phyloP scores from a whole-genome alignment of 768 basidiomycete species.

The Suillus bovinus region DNA sequence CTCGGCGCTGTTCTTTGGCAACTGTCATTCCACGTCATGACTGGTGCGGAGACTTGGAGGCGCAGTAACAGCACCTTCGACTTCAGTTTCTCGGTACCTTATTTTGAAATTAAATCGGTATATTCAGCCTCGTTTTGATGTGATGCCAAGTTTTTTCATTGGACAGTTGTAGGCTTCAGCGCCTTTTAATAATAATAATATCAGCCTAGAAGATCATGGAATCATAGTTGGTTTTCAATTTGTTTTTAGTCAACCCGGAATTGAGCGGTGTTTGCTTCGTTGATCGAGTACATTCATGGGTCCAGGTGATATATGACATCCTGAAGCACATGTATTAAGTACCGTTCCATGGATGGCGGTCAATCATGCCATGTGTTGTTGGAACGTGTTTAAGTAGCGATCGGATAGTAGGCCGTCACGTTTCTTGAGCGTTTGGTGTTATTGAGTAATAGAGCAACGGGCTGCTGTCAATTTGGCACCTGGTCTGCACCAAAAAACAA shows the following conservation, averaged over 20 bases:
- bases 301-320: conserved; percentile 5
- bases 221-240: conserved; percentile 4
- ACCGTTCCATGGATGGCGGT: conserved; percentile 7
- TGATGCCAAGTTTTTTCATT: conserved; percentile 22
- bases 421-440: not conserved
- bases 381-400: conserved; percentile 19
- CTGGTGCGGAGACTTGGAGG: conserved; percentile 13
- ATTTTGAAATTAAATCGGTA: conserved; percentile 18
- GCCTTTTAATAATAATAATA: conserved; percentile 13
- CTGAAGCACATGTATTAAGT: conserved; percentile 10
- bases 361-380: conserved; percentile 24
- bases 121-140: conserved; percentile 15
- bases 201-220: conserved; percentile 7
- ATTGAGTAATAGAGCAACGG: conserved; percentile 5
- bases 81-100: conserved; percentile 19
- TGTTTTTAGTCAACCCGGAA: not conserved
- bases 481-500: conserved; percentile 17
- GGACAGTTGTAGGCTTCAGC: conserved; percentile 14
- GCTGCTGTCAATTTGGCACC: conserved; percentile 17
- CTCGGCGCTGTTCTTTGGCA: conserved; percentile 11
- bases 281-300: conserved; percentile 15
- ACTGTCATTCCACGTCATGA: conserved; percentile 13
- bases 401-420: conserved; percentile 4
- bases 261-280: conserved; percentile 12
- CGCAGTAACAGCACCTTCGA: conserved; percentile 19